Percentiles rank a stretch among this genome's conserved stretches.
These are phyloP conservation scores for Skeletonema grethae DNA, from an alignment of 108 stramenopile genomes.

Conservation along the genomic window DNA sequence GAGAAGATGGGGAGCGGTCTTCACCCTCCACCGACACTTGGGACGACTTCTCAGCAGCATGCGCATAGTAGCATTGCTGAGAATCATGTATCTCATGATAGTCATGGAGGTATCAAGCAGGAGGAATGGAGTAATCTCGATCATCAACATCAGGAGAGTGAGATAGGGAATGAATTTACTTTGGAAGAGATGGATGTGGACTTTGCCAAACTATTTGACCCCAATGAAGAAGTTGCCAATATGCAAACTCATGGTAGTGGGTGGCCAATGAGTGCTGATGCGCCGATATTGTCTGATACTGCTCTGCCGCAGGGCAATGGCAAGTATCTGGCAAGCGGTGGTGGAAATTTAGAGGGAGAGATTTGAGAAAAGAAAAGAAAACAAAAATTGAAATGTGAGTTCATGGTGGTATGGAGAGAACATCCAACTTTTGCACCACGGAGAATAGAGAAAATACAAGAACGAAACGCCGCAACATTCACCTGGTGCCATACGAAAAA, in stretches of 20 bases:
- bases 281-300: background rate
- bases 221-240: slow-evolving; percentile 44
- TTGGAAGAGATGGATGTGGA: slow-evolving; percentile 82
- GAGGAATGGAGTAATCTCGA: slow-evolving; percentile 49
- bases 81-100: background rate
- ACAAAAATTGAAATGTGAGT: background rate
- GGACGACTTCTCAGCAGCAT: slow-evolving; percentile 36
- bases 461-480: background rate
- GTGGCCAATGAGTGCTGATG: slow-evolving; percentile 26
- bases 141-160: background rate
- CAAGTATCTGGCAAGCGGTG: background rate
- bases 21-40: slow-evolving; percentile 27
- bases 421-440: background rate
- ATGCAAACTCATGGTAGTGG: slow-evolving; percentile 65
- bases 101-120: slow-evolving; percentile 28
- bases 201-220: slow-evolving; percentile 88
- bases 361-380: too few species aligned
- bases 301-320: background rate
- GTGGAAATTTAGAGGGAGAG: slow-evolving; percentile 7
- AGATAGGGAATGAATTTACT: slow-evolving; percentile 6
- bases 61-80: background rate
- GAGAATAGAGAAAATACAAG: background rate
- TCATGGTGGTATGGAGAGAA: background rate
- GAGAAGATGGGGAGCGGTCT: slow-evolving; percentile 36
- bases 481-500: background rate